Conservation (phyloP, 2,329 filamentous ascomycete genomes). For the Trematosphaeria pertusa region DNA sequence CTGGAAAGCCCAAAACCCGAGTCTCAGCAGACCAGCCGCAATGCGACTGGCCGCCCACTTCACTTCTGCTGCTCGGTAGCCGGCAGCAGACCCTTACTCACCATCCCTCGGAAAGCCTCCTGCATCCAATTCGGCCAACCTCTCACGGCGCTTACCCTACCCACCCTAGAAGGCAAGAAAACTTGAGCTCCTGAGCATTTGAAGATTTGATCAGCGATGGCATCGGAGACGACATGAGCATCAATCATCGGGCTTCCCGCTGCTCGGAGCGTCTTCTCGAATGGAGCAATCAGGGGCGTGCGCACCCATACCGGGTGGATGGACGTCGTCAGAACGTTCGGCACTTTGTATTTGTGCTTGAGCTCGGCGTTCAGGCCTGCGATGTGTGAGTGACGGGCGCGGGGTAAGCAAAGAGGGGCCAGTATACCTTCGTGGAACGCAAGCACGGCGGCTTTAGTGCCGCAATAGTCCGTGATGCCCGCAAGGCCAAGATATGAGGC, state of each 20-base stretch:
- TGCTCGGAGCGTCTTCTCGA: constrained; percentile 39
- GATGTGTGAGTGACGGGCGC: constrained; percentile 53
- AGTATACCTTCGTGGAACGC: constrained; percentile 59
- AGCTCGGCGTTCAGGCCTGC: constrained; percentile 49
- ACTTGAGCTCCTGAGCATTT: constrained; percentile 50
- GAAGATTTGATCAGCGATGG: constrained; percentile 51
- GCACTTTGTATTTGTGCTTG: constrained; percentile 47
- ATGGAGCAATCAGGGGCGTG: constrained; percentile 49
- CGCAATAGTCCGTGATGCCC: constrained; percentile 61
- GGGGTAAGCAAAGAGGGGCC: not conserved
- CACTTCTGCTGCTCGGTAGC: too few relatives aligned
- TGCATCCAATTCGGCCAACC: constrained; percentile 59
- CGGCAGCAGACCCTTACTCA: constrained; percentile 24
- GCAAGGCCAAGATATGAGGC: constrained; percentile 57
- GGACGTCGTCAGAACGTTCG: constrained; percentile 50
- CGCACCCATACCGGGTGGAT: constrained; percentile 53
- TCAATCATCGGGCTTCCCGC: constrained; percentile 44
- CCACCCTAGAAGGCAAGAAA: constrained; percentile 39
- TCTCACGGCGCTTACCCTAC: constrained; percentile 44
- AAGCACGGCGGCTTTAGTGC: constrained; percentile 60
- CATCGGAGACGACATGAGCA: constrained; percentile 48
- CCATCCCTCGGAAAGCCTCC: constrained; percentile 40
- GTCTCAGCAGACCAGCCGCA: too few relatives aligned
- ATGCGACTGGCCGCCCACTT: too few relatives aligned
- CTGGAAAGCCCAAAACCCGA: too few relatives aligned